Evolutionary conservation across 208 protist genomes (phyloP), one percentile per base, ranked within the genome.

Genomic region (Wallacemonas sp.): DNA sequence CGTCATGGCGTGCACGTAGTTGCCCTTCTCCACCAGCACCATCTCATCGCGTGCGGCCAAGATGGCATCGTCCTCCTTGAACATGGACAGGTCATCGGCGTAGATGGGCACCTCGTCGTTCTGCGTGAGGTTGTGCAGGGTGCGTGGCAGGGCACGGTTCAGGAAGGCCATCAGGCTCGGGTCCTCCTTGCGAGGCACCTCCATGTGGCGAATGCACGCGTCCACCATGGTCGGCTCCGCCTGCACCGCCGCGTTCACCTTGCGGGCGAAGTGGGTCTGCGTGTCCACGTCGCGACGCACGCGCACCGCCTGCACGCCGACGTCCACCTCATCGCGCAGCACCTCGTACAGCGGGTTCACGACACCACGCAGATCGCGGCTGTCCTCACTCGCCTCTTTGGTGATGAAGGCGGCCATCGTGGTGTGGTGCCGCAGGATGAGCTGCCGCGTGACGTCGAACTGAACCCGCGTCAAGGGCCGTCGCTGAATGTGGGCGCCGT

Each of bases 41-140:
- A 87, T 80, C 44, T 94, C 87, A 65, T 96, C 87, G 33, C 84
- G 83, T 2, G 81, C 74, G 21, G 86, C 85, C n/a, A 94, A 65
- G 52, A 97, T 83, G 1, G 83, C 82, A 62, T 97, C 89, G 68
- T 97, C 92, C 57, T 97, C 92, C 61, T 78, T 90, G 68, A 97
- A 88, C 46, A 78, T 65, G 11, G 71, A 65, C 78, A 85, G 91
- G 65, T 97, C 92, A 66, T 97, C 92, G 2, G 78, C 76, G 72
- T 95, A 97, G 56, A 97, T 94, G 32, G 89, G 83, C 14, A 97
- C 58, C 60, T 90, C 78, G 47, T 87, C 71, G 69, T 94, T 96
- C 57, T 94, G 90, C 19, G 81, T 83, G n/a, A 95, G 76, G 54
- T 78, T 85, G 72, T 95, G 88, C 47, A 93, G 54, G 24, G 76